Evolutionary conservation across 495 filamentous ascomycete species (phyloP).

Genomic region (Aspergillus sparsus): DNA sequence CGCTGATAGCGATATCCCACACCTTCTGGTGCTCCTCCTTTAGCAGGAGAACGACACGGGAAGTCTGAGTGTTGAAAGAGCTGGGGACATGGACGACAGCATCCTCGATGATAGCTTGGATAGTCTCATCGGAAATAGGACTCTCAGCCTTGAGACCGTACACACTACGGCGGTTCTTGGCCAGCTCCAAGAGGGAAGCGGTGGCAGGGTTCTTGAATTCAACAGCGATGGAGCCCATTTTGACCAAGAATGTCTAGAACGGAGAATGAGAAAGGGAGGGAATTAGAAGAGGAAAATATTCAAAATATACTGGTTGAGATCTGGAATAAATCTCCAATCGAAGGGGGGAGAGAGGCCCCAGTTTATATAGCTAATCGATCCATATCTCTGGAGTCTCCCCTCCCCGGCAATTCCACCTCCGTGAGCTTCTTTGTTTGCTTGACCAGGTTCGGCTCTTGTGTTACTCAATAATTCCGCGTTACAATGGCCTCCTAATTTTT

Average conservation of each 20-base stretch:
- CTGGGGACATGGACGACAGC: slow-evolving; percentile 50
- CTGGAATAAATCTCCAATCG: background rate
- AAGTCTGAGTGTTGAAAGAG: slow-evolving; percentile 57
- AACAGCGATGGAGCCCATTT: slow-evolving; percentile 34
- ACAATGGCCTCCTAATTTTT: background rate
- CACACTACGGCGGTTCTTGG: slow-evolving; percentile 48
- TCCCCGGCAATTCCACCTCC: background rate
- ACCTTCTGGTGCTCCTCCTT: slow-evolving; percentile 55
- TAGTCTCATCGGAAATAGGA: slow-evolving; percentile 43
- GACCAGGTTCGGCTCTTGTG: background rate
- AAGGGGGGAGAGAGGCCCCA: background rate
- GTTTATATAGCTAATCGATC: background rate
- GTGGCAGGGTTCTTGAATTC: slow-evolving; percentile 46
- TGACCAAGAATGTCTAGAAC: slow-evolving; percentile 2
- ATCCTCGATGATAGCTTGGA: slow-evolving; percentile 42
- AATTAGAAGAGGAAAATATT: background rate
- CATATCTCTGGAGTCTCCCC: background rate
- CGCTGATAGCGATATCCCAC: slow-evolving; percentile 50
- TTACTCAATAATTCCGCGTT: slow-evolving; percentile 1
- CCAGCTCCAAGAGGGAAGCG: slow-evolving; percentile 40
- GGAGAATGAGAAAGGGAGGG: background rate
- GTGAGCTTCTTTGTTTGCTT: background rate
- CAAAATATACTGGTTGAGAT: background rate
- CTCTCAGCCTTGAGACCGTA: slow-evolving; percentile 49
- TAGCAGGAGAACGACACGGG: slow-evolving; percentile 48